Conservation (phyloP, 352 stramenopile genomes). For the Globisporangium ultimum region DNA sequence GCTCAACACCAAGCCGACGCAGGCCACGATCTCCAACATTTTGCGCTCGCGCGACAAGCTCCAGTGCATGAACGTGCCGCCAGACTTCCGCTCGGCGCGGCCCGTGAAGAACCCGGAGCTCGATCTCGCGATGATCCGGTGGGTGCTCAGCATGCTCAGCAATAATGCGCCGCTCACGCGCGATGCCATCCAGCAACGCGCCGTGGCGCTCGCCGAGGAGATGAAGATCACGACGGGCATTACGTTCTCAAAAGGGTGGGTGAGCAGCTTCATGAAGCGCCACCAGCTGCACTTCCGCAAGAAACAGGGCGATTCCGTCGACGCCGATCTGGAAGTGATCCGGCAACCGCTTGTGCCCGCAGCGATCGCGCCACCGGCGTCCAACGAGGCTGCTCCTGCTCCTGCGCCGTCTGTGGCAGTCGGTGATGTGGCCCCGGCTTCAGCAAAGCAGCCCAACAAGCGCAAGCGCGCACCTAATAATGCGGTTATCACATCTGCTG, state of each 20-base stretch:
- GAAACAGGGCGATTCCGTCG: constrained; percentile 14
- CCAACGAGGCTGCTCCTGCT: background rate
- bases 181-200: constrained; percentile 31
- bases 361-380: constrained; percentile 1
- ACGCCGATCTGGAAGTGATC: constrained; percentile 12
- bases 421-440: background rate
- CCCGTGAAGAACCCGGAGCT: constrained; percentile 53
- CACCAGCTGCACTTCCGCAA: constrained; percentile 40
- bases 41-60: constrained; percentile 44
- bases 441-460: constrained; percentile 9
- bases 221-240: constrained; percentile 34
- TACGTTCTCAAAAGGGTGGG: constrained; percentile 63
- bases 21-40: constrained; percentile 68
- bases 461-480: constrained; percentile 9
- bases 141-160: constrained; percentile 36
- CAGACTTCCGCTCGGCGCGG: constrained; percentile 35
- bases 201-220: constrained; percentile 28
- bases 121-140: constrained; percentile 39
- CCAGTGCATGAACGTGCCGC: constrained; percentile 33
- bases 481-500: background rate
- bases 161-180: constrained; percentile 22
- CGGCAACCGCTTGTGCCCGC: constrained; percentile 9
- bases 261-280: constrained; percentile 54
- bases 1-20: constrained; percentile 42
- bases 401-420: background rate